Evolutionary conservation across 257 asterid species (phyloP).

Genomic region (Schizonepeta tenuifolia): DNA sequence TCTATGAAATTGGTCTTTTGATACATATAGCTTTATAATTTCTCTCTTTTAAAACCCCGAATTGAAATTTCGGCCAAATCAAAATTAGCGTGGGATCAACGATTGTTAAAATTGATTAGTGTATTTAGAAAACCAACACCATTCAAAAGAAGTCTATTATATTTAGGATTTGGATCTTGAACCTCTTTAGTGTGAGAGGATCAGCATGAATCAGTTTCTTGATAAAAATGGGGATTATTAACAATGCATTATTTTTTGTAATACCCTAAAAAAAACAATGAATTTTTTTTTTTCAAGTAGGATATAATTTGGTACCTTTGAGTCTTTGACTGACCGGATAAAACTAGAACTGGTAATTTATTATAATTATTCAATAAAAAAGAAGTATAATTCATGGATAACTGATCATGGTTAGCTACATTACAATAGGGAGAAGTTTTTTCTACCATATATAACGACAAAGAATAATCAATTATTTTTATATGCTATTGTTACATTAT

Average conservation of each 20-base stretch:
- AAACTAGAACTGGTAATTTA: neutral
- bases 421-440: constrained; percentile 15
- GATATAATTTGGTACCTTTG: constrained; percentile 22
- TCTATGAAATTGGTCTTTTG: too few relatives aligned
- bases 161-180: neutral
- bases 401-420: neutral
- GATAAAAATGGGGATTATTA: neutral
- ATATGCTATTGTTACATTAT: neutral
- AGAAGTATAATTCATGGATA: constrained; percentile 16
- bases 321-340: constrained; percentile 23
- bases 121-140: too few relatives aligned
- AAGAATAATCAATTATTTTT: neutral
- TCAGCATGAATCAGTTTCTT: neutral
- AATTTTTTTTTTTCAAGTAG: too few relatives aligned
- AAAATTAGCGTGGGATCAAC: too few relatives aligned
- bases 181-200: neutral
- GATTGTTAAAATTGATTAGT: too few relatives aligned
- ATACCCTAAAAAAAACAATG: too few relatives aligned
- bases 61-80: too few relatives aligned
- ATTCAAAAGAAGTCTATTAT: too few relatives aligned
- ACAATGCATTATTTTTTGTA: neutral
- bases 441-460: neutral
- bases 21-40: too few relatives aligned
- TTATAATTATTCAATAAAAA: constrained; percentile 16
- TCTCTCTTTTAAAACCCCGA: too few relatives aligned